These are phyloP conservation scores for Cryphonectria japonica DNA, from an alignment of 2,329 filamentous ascomycete species.

Conservation along the genomic window DNA sequence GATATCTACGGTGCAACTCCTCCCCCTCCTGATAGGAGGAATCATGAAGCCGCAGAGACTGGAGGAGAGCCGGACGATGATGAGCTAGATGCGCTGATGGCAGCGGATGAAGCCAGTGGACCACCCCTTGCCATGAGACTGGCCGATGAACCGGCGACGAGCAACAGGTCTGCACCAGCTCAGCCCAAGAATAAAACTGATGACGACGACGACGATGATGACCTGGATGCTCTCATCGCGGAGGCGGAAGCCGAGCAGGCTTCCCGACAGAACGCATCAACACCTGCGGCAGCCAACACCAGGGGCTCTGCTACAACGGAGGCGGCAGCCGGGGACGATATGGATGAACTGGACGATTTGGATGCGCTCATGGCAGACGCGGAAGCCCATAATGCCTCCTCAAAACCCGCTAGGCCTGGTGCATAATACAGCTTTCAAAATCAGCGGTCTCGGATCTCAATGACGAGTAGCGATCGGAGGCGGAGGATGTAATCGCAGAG, in stretches of 20 bases:
- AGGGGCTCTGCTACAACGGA: neutral
- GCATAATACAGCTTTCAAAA: neutral
- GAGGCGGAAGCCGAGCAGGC: constrained; percentile 34
- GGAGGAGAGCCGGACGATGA: constrained; percentile 46
- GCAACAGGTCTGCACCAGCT: constrained; percentile 20
- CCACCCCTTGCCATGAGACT: constrained; percentile 24
- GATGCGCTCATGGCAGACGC: constrained; percentile 59
- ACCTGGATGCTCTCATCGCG: constrained; percentile 43
- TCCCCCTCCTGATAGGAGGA: constrained; percentile 38
- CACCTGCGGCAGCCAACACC: neutral
- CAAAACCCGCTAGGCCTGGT: constrained; percentile 1
- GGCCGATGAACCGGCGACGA: constrained; percentile 28
- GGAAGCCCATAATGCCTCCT: constrained; percentile 30
- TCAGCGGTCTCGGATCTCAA: constrained; percentile 47
- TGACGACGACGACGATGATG: constrained; percentile 42
- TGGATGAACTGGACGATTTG: constrained; percentile 56
- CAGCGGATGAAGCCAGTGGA: constrained; percentile 47
- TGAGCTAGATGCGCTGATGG: constrained; percentile 57
- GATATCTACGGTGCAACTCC: constrained; percentile 63
- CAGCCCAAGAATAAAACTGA: constrained; percentile 38
- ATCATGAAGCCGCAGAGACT: constrained; percentile 20
- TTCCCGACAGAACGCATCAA: neutral
- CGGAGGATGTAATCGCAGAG: constrained; percentile 68
- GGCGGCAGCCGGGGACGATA: neutral
- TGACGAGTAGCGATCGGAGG: constrained; percentile 48